Percentiles rank a stretch among this genome's conserved stretches.
phyloP scores from a whole-genome alignment of 306 rosid species.

The Vigna trinervia region DNA sequence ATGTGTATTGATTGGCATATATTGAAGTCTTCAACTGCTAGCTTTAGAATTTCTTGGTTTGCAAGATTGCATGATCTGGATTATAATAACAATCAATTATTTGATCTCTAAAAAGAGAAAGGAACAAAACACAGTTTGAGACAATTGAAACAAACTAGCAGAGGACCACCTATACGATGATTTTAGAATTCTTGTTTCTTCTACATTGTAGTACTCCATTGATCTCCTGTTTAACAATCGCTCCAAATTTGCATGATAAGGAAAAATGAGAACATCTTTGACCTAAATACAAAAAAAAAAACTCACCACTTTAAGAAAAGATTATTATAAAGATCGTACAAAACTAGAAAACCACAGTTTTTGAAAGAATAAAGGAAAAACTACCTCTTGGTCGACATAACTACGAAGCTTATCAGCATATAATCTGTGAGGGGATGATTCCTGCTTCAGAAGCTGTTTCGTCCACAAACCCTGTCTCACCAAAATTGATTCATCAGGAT shows the following conservation, averaged over 20 bases:
- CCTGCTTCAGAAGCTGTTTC: slow-evolving; percentile 59
- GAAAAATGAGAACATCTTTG: slow-evolving; percentile 64
- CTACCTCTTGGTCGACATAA: slow-evolving; percentile 66
- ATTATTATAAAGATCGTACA: slow-evolving; percentile 11
- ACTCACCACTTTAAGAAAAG: slow-evolving; percentile 26
- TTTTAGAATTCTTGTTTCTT: slow-evolving; percentile 68
- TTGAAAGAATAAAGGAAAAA: slow-evolving; percentile 28
- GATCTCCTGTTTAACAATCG: slow-evolving; percentile 67
- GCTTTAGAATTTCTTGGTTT: slow-evolving; percentile 64
- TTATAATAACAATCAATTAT: slow-evolving; percentile 16
- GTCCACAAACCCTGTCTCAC: slow-evolving; percentile 65
- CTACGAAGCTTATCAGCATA: slow-evolving; percentile 42
- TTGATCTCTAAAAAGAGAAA: neutral
- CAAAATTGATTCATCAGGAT: slow-evolving; percentile 70
- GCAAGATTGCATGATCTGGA: slow-evolving; percentile 69
- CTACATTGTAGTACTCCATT: slow-evolving; percentile 59
- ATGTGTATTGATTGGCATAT: slow-evolving; percentile 66
- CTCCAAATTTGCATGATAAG: slow-evolving; percentile 64
- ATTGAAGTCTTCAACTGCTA: slow-evolving; percentile 88
- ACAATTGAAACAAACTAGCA: slow-evolving; percentile 16
- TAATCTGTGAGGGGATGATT: slow-evolving; percentile 34
- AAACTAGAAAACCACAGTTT: neutral
- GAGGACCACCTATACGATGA: slow-evolving; percentile 64
- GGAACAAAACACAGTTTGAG: neutral
- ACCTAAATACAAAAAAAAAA: slow-evolving; percentile 50